These are phyloP conservation scores for Tricholoma saponaceum DNA, from an alignment of 768 basidiomycete species.

Conservation along the genomic window DNA sequence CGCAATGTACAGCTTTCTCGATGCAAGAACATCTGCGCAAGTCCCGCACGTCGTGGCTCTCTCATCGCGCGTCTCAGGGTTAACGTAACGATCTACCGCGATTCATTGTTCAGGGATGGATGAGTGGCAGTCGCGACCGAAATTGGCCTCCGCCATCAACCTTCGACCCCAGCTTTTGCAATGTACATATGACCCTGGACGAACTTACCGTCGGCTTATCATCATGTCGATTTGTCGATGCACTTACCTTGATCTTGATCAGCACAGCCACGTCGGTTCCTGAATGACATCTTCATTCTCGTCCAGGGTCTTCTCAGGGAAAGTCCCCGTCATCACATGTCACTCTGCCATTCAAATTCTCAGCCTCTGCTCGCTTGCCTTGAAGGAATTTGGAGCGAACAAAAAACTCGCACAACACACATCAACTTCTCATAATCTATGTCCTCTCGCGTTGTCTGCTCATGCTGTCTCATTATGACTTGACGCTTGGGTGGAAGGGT, in stretches of 20 bases:
- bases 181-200: background rate
- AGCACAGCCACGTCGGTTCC: slow-evolving; percentile 13
- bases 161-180: background rate
- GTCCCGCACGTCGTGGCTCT: background rate
- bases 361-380: background rate
- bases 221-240: too few relatives aligned
- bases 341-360: background rate
- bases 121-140: background rate
- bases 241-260: slow-evolving; percentile 13
- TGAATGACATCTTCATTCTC: slow-evolving; percentile 2
- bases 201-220: slow-evolving; percentile 12
- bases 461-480: background rate
- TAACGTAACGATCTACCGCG: background rate
- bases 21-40: background rate
- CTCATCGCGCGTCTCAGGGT: background rate
- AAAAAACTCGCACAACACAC: background rate
- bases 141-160: background rate
- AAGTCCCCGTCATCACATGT: background rate
- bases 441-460: background rate
- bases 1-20: background rate
- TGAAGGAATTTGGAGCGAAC: background rate
- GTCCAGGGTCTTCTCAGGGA: slow-evolving; percentile 10
- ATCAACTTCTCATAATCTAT: background rate
- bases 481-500: background rate
- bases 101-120: background rate